phyloP scores from a whole-genome alignment of 1,284 basidiomycete species.

The Melampsora occidentalis region DNA sequence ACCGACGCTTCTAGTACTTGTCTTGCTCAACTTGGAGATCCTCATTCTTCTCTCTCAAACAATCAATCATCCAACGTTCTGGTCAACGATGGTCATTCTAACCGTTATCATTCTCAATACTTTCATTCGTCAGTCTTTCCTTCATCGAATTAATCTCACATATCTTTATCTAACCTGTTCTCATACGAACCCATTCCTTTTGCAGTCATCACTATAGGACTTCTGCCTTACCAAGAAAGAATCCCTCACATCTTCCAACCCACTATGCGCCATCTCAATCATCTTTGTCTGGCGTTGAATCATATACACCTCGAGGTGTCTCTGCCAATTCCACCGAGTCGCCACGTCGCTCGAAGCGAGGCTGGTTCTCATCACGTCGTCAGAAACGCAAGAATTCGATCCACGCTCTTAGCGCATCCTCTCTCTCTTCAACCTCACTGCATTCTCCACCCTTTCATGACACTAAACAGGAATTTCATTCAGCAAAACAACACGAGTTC shows the following conservation, averaged over 20 bases:
- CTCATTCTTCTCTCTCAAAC: neutral
- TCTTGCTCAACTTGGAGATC: neutral
- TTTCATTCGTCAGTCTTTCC: slow-evolving; percentile 41
- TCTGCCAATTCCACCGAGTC: neutral
- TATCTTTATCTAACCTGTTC: neutral
- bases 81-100: slow-evolving; percentile 3
- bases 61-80: slow-evolving; percentile 17
- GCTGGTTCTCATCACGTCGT: slow-evolving; percentile 39
- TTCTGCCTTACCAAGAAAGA: slow-evolving; percentile 4
- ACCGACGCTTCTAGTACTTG: slow-evolving; percentile 7
- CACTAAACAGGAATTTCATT: slow-evolving; percentile 5
- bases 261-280: slow-evolving; percentile 8
- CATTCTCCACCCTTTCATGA: slow-evolving; percentile 24
- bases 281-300: neutral
- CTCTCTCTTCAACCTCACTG: slow-evolving; percentile 29
- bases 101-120: slow-evolving; percentile 13
- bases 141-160: neutral
- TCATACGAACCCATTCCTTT: neutral
- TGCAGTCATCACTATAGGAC: neutral
- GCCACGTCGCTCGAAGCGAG: slow-evolving; percentile 2
- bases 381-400: slow-evolving; percentile 37
- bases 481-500: neutral
- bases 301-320: neutral
- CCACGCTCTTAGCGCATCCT: slow-evolving; percentile 36
- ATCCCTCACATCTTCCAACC: slow-evolving; percentile 15